phyloP scores from a whole-genome alignment of 805 yeast genomes.

The Metschnikowia matae region DNA sequence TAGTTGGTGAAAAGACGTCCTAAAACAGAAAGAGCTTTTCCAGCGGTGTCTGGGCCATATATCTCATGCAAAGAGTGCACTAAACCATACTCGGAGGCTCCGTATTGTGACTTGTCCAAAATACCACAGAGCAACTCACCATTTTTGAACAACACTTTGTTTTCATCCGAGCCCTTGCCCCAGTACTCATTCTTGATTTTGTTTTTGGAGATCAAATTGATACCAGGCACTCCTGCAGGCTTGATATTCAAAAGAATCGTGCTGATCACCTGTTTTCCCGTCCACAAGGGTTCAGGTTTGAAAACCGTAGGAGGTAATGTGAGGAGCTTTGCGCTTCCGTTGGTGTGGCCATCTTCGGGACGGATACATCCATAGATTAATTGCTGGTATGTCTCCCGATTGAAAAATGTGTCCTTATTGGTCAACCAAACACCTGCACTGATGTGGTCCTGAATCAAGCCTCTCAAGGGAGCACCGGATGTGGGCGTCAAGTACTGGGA shows the following conservation, averaged over 20 bases:
- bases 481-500: constrained; percentile 98
- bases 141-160: constrained; percentile 75
- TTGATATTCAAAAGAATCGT: constrained; percentile 87
- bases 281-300: constrained; percentile 91
- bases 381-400: constrained; percentile 90
- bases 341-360: constrained; percentile 96
- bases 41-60: constrained; percentile 88
- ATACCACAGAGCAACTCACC: constrained; percentile 92
- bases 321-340: constrained; percentile 53
- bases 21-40: constrained; percentile 83
- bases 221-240: constrained; percentile 86
- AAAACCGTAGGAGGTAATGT: constrained; percentile 86
- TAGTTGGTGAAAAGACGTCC: constrained; percentile 94
- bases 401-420: constrained; percentile 84
- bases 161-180: constrained; percentile 82
- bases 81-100: constrained; percentile 95
- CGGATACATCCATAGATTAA: constrained; percentile 88
- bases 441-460: constrained; percentile 97
- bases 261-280: constrained; percentile 94
- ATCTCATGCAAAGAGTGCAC: constrained; percentile 96
- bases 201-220: constrained; percentile 77
- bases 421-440: constrained; percentile 99
- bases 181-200: constrained; percentile 93
- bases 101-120: constrained; percentile 95
- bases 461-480: constrained; percentile 97